Evolutionary conservation across 768 basidiomycete genomes (phyloP), one percentile per base, ranked within the genome.

Genomic region (Phanerodontia chrysosporium): DNA sequence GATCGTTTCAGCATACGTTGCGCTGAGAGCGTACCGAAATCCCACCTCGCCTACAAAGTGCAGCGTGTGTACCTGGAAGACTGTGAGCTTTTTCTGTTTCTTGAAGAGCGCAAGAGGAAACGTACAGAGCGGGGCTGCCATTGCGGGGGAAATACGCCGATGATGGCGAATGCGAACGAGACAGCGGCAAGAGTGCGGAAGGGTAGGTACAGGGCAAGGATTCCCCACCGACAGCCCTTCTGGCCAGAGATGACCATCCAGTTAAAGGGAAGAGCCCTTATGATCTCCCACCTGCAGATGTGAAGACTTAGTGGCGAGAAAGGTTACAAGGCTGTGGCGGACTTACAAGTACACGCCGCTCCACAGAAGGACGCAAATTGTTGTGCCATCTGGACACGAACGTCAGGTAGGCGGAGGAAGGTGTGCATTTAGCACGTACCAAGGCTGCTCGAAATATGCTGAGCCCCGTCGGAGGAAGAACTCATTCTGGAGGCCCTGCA

Each of bases 291-390:
- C 22, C 56, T 57, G 45, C 44, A 52, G 25, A n/a, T n/a, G 52
- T 18, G 25, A 42, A 13, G 27, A 1, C 24, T 42, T 4, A 44
- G 36, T 1, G 21, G 22, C 13, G 13, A 6, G n/a, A n/a, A n/a
- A n/a, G 16, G 2, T 22, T 12, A 28, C 27, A 48, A 25, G 44
- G 44, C 25, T 18, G 30, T 8, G 10, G 35, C 9, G 32, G 18
- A 57, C 56, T 12, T 22, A 57, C 56, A 32, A 21, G 48, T 49
- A 57, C 21, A 57, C 14, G 18, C 56, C 56, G 35, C 56, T 35
- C 46, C 48, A 57, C 9, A 57, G 27, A 1, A 49, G 46, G 5
- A 57, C 46, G 12, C 45, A 46, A 29, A 57, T 30, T 16, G 30
- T 32, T 3, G 30, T 18, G 9, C 39, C 39, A 18, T 42, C 39